phyloP scores from a whole-genome alignment of 208 protist genomes.

The Zelonia costaricensis region DNA sequence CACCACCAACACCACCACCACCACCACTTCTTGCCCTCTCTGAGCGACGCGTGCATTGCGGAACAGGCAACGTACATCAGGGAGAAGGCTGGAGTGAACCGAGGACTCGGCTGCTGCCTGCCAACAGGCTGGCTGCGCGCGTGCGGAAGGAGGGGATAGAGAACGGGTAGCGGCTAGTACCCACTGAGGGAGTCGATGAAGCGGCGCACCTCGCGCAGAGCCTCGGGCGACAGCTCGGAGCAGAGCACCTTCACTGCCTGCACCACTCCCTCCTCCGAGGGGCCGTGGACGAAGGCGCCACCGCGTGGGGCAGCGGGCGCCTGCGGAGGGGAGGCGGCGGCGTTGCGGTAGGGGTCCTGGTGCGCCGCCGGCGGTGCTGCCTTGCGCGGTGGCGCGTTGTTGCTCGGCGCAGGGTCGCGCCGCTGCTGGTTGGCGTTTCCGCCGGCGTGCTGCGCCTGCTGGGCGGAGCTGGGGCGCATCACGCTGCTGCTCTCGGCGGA shows the following conservation, averaged over 20 bases:
- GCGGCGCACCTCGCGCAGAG: constrained; percentile 64
- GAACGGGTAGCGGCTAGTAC: too few relatives aligned
- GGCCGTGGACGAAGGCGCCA: constrained; percentile 26
- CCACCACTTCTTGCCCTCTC: too few relatives aligned
- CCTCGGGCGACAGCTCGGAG: constrained; percentile 60
- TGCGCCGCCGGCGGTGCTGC: constrained; percentile 1
- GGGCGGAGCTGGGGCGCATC: background rate
- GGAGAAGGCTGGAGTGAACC: too few relatives aligned
- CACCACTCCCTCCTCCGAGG: constrained; percentile 75
- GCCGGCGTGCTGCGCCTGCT: background rate
- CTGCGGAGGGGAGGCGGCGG: background rate
- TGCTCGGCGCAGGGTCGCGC: background rate
- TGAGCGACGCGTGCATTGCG: too few relatives aligned
- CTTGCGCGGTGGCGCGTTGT: constrained; percentile 14
- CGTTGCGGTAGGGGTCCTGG: background rate
- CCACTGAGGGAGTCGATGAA: constrained; percentile 70
- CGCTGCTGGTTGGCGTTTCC: background rate
- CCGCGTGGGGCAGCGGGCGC: background rate
- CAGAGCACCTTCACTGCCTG: constrained; percentile 83
- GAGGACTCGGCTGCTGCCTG: too few relatives aligned
- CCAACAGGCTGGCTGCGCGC: too few relatives aligned
- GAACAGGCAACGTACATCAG: too few relatives aligned
- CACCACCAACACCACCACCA: too few relatives aligned
- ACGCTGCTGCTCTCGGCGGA: background rate
- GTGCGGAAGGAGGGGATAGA: too few relatives aligned